Evolutionary conservation across 208 protist genomes (phyloP).

Genomic region (Wallacemonas collosoma): DNA sequence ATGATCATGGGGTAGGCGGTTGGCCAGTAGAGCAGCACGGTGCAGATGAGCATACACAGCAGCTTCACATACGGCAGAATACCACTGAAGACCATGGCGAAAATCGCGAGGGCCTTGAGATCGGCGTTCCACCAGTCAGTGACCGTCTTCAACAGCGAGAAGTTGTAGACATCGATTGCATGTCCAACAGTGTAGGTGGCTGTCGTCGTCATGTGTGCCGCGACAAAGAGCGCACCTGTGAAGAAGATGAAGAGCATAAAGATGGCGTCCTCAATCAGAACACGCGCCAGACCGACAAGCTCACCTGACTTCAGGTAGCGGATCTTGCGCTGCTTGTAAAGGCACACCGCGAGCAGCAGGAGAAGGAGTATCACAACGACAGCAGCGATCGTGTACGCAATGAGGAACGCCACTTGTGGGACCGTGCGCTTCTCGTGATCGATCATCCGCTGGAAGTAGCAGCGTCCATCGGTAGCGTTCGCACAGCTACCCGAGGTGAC

Average conservation of each 20-base stretch:
- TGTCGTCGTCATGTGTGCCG: constrained; percentile 20
- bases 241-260: constrained; percentile 18
- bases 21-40: constrained; percentile 32
- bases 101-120: constrained; percentile 63
- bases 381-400: constrained; percentile 16
- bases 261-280: constrained; percentile 8
- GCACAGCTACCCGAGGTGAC: neutral
- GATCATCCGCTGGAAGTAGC: neutral
- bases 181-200: constrained; percentile 19
- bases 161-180: constrained; percentile 40
- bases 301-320: constrained; percentile 12
- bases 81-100: constrained; percentile 83
- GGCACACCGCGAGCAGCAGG: neutral
- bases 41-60: constrained; percentile 31
- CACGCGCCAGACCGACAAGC: constrained; percentile 10
- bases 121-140: constrained; percentile 70
- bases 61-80: constrained; percentile 80
- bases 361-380: constrained; percentile 1
- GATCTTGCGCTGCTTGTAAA: constrained; percentile 7
- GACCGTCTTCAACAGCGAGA: constrained; percentile 65
- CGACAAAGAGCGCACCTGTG: constrained; percentile 5
- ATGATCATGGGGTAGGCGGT: constrained; percentile 41
- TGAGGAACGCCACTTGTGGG: constrained; percentile 11
- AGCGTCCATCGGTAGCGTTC: neutral
- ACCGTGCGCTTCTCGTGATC: constrained; percentile 2